Evolutionary conservation across 2,329 filamentous ascomycete species (phyloP).

Genomic region (Apiospora aurea): DNA sequence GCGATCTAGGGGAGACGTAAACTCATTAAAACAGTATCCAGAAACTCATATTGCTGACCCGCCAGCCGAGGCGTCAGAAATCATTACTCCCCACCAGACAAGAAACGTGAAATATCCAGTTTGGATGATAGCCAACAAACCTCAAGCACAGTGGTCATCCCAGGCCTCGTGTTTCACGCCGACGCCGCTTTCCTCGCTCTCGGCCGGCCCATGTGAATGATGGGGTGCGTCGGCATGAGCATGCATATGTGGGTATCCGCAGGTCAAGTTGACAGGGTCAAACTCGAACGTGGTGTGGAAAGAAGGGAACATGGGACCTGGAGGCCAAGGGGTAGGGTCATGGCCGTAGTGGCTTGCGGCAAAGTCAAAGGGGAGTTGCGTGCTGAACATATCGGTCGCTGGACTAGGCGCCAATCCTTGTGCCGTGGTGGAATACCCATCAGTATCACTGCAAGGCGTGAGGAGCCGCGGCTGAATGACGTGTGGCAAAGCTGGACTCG

Average conservation of each 20-base stretch:
- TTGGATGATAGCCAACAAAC: too few relatives aligned
- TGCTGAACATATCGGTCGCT: conserved; percentile 41
- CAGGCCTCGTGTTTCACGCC: conserved; percentile 47
- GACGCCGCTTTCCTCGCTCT: conserved; percentile 36
- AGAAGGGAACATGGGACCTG: conserved; percentile 46
- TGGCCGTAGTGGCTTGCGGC: conserved; percentile 38
- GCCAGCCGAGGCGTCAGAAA: neutral
- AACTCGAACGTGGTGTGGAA: conserved; percentile 51
- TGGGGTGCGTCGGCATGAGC: conserved; percentile 38
- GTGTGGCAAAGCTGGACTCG: conserved; percentile 38
- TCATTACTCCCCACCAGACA: neutral
- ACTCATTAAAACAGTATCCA: conserved; percentile 14
- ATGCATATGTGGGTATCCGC: conserved; percentile 40
- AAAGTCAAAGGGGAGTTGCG: conserved; percentile 41
- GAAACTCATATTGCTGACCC: neutral
- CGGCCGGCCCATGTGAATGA: conserved; percentile 37
- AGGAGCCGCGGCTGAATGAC: conserved; percentile 49
- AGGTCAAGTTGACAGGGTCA: conserved; percentile 44
- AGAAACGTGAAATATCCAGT: neutral
- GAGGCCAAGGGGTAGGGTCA: conserved; percentile 41
- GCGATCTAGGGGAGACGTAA: neutral
- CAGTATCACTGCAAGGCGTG: conserved; percentile 61
- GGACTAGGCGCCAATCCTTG: conserved; percentile 43
- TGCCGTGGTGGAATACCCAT: conserved; percentile 44
- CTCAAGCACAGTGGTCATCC: conserved; percentile 34